A percentile compares a stretch with the other conserved stretches of the same genome.
Evolutionary conservation across 2,329 filamentous ascomycete genomes (phyloP).

Genomic region (Chalaropsis ovoidea): DNA sequence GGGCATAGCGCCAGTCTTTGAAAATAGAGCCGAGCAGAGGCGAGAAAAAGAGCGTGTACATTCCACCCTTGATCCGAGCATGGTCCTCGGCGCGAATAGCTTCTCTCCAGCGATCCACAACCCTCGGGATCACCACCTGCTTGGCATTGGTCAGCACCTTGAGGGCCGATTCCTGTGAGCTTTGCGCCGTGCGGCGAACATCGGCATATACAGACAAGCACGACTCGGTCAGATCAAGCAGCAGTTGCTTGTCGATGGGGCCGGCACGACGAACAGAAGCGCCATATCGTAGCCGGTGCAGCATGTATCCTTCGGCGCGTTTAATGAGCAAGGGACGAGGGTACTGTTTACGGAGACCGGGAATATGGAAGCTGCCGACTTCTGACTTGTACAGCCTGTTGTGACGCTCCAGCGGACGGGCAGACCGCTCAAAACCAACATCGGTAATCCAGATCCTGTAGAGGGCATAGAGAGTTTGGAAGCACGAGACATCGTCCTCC

Average conservation of each 20-base stretch:
- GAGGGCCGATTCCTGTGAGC: constrained; percentile 81
- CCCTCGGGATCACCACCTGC: constrained; percentile 77
- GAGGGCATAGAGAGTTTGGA: constrained; percentile 82
- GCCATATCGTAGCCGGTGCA: constrained; percentile 90
- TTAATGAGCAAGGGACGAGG: constrained; percentile 85
- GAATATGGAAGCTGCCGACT: constrained; percentile 87
- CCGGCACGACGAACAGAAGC: constrained; percentile 78
- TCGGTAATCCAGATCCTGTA: constrained; percentile 97
- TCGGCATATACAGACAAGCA: constrained; percentile 89
- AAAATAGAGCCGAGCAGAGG: constrained; percentile 79
- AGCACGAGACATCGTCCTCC: constrained; percentile 92
- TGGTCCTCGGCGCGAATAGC: constrained; percentile 73
- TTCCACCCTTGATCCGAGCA: constrained; percentile 84
- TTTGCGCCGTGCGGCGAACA: constrained; percentile 86
- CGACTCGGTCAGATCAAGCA: constrained; percentile 81
- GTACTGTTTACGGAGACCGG: constrained; percentile 82
- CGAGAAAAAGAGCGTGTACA: constrained; percentile 84
- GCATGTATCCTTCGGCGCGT: constrained; percentile 85
- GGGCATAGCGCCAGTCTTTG: constrained; percentile 90
- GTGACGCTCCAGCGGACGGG: constrained; percentile 82
- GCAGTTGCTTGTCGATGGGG: constrained; percentile 72
- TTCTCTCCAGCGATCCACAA: constrained; percentile 66
- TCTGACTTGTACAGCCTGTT: constrained; percentile 76
- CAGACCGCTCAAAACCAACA: constrained; percentile 89
- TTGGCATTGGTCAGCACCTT: constrained; percentile 84